phyloP scores from a whole-genome alignment of 768 basidiomycete species.

The Ephemerocybe angulata region DNA sequence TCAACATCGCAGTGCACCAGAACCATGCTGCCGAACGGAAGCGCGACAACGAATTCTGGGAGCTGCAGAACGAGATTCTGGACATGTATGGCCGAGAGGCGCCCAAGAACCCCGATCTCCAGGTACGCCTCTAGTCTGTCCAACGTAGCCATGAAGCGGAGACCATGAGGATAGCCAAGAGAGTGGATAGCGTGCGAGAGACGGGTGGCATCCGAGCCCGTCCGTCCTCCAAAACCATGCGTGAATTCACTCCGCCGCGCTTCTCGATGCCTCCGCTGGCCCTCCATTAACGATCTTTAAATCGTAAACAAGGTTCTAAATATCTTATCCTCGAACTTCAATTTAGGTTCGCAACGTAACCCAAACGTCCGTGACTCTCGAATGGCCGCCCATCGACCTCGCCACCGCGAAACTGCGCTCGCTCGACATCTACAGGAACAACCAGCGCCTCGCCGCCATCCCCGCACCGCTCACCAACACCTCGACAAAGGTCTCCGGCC shows the following conservation, averaged over 20 bases:
- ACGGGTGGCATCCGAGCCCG: too few relatives aligned
- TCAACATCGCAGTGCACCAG: slow-evolving; percentile 92
- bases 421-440: slow-evolving; percentile 91
- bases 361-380: slow-evolving; percentile 93
- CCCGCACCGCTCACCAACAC: slow-evolving; percentile 80
- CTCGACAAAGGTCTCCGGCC: slow-evolving; percentile 81
- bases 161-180: too few relatives aligned
- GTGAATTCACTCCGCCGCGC: not conserved
- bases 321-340: not conserved
- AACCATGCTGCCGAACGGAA: slow-evolving; percentile 77
- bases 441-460: slow-evolving; percentile 81
- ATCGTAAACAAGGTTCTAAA: not conserved
- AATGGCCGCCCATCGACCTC: slow-evolving; percentile 86
- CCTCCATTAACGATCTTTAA: not conserved
- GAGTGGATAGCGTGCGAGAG: too few relatives aligned
- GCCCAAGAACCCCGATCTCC: slow-evolving; percentile 72
- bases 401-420: slow-evolving; percentile 85
- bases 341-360: slow-evolving; percentile 84
- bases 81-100: slow-evolving; percentile 62
- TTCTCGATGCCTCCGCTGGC: not conserved
- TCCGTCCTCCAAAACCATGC: too few relatives aligned
- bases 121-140: slow-evolving; percentile 58
- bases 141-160: too few relatives aligned
- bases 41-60: slow-evolving; percentile 79
- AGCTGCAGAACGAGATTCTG: slow-evolving; percentile 77